phyloP scores from a whole-genome alignment of 2,329 filamentous ascomycete genomes.

The Fusarium globosum region DNA sequence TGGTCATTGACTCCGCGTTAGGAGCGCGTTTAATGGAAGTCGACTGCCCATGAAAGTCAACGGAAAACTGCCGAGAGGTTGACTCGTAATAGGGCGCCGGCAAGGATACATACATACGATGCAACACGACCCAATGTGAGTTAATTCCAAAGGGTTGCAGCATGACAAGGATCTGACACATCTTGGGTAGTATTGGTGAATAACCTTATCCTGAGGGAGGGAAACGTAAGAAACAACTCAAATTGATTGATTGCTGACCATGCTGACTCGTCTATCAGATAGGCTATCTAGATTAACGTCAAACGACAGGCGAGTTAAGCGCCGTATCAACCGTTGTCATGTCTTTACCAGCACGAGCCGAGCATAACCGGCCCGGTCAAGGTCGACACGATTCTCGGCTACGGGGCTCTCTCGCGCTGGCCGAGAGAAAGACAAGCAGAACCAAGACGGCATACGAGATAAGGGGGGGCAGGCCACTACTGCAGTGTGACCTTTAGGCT shows the following conservation, averaged over 20 bases:
- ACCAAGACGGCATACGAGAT: conserved; percentile 32
- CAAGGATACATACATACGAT: background rate
- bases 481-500: background rate
- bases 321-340: conserved; percentile 5
- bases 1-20: conserved; percentile 22
- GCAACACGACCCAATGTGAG: background rate
- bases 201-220: conserved; percentile 2
- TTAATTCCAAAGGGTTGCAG: conserved; percentile 8
- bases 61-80: conserved; percentile 16
- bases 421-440: conserved; percentile 19
- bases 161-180: conserved; percentile 18
- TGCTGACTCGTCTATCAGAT: background rate
- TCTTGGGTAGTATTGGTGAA: conserved; percentile 19
- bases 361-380: conserved; percentile 25
- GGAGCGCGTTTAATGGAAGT: conserved; percentile 15
- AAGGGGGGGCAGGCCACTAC: conserved; percentile 23
- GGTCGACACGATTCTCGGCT: conserved; percentile 8
- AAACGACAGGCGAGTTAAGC: conserved; percentile 21
- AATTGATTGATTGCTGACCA: background rate
- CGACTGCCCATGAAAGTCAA: background rate
- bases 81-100: background rate
- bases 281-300: background rate
- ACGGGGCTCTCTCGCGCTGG: conserved; percentile 22
- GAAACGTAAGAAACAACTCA: conserved; percentile 6
- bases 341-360: conserved; percentile 16